Conservation (phyloP, 2,329 filamentous ascomycete species). For the Colletotrichum phormii region DNA sequence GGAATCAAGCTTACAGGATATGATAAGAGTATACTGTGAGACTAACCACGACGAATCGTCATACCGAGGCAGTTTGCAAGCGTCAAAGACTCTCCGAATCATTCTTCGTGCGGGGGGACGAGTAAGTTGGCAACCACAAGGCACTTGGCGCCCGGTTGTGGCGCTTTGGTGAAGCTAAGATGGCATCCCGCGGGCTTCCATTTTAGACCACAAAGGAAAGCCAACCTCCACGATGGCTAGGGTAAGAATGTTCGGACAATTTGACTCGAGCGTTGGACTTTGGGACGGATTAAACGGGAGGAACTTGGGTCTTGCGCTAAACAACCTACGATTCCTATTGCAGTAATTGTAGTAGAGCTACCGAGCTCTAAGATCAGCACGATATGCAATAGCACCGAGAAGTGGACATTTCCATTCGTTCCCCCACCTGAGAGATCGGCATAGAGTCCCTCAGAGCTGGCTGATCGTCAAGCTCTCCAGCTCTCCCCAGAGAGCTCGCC, state of each 20-base stretch:
- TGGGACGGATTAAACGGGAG: background rate
- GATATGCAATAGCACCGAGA: background rate
- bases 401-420: background rate
- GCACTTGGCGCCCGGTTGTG: slow-evolving; percentile 10
- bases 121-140: background rate
- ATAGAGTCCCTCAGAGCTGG: background rate
- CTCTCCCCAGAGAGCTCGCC: background rate
- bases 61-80: background rate
- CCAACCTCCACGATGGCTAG: no score
- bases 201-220: background rate
- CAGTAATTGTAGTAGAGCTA: background rate
- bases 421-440: background rate
- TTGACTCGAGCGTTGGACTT: background rate
- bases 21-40: background rate
- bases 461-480: background rate
- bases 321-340: background rate
- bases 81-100: background rate
- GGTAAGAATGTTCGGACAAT: background rate
- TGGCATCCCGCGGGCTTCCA: background rate
- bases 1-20: background rate
- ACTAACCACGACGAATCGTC: background rate
- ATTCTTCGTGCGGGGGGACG: background rate
- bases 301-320: background rate
- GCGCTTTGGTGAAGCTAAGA: background rate
- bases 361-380: background rate